Evolutionary conservation across 164 flowering plant genomes (phyloP).

Genomic region (Chimonanthus praecox): DNA sequence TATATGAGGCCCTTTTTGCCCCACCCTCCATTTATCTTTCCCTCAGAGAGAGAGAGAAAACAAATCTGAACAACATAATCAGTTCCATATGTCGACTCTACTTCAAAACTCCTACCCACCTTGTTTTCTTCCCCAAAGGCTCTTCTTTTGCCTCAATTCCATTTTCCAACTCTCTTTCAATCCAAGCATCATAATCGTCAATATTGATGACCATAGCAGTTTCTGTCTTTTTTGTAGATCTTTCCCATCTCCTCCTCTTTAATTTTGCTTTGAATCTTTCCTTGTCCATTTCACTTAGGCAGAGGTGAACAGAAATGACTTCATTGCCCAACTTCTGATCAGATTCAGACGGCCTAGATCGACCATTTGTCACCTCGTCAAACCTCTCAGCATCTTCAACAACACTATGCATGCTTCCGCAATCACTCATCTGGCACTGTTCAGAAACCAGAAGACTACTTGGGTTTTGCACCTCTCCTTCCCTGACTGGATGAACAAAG

Average conservation of each 20-base stretch:
- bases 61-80: not conserved
- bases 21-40: not conserved
- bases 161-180: conserved; percentile 45
- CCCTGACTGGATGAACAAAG: not conserved
- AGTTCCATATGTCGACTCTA: no score
- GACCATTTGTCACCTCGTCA: conserved; percentile 15
- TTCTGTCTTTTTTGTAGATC: conserved; percentile 12
- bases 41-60: not conserved
- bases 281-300: conserved; percentile 22
- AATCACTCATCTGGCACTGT: conserved; percentile 29
- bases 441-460: conserved; percentile 3
- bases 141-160: conserved; percentile 31
- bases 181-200: conserved; percentile 33
- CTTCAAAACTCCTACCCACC: conserved; percentile 5
- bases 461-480: conserved; percentile 15
- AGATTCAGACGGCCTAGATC: conserved; percentile 7
- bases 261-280: conserved; percentile 29
- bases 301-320: conserved; percentile 16
- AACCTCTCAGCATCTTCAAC: conserved; percentile 34
- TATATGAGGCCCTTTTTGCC: not conserved
- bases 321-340: conserved; percentile 10
- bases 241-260: conserved; percentile 26
- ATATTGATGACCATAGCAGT: conserved; percentile 8
- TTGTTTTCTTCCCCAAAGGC: conserved; percentile 22
- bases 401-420: conserved; percentile 30